phyloP scores from a whole-genome alignment of 164 flowering plant species.

The Macadamia integrifolia region DNA sequence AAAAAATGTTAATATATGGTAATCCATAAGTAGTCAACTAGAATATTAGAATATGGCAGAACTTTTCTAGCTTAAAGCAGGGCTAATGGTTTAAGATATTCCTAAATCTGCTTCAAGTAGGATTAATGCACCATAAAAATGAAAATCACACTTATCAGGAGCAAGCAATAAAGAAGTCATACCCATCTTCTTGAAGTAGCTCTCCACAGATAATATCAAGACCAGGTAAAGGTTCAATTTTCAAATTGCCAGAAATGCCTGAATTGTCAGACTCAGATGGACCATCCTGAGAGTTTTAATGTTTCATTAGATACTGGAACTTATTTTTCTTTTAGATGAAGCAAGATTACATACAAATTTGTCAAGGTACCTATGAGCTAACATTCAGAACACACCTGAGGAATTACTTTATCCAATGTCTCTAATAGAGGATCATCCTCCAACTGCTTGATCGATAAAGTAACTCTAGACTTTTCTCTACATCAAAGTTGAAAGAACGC shows the following conservation, averaged over 20 bases:
- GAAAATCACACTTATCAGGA: not conserved
- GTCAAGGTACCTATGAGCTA: not conserved
- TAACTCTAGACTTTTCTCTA: conserved; percentile 69
- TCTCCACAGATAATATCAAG: conserved; percentile 72
- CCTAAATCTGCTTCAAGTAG: too few relatives aligned
- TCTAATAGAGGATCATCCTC: conserved; percentile 91
- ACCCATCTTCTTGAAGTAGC: conserved; percentile 83
- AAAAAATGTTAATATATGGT: too few relatives aligned
- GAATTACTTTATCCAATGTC: conserved; percentile 87
- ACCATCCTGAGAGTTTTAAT: conserved; percentile 34
- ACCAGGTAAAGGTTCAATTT: conserved; percentile 80
- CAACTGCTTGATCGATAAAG: conserved; percentile 78
- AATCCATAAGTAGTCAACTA: too few relatives aligned
- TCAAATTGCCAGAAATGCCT: conserved; percentile 11
- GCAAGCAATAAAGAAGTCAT: conserved; percentile 17
- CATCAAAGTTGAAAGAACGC: conserved; percentile 12
- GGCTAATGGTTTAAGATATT: too few relatives aligned
- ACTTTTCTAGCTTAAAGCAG: too few relatives aligned
- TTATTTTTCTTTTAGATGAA: not conserved
- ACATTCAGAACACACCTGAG: conserved; percentile 41
- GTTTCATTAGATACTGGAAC: not conserved
- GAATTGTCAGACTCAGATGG: conserved; percentile 23
- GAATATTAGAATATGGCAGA: too few relatives aligned
- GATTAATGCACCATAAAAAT: too few relatives aligned
- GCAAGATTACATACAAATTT: not conserved